A percentile compares a stretch with the other conserved stretches of the same genome.
phyloP scores from a whole-genome alignment of 805 yeast species.

The Debaryomyces prosopidis region DNA sequence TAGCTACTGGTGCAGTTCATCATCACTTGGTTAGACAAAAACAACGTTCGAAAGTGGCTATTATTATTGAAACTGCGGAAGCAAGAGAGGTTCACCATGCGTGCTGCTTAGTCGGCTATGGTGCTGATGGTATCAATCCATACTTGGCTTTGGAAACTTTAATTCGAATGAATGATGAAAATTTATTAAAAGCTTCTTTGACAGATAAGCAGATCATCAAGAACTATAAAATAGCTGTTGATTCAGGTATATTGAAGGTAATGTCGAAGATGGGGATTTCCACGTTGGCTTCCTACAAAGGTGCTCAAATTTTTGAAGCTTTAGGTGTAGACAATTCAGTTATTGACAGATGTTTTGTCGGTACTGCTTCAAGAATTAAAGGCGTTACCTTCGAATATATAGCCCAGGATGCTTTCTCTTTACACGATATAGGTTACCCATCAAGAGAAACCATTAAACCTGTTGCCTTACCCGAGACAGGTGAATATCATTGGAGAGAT shows the following conservation, averaged over 20 bases:
- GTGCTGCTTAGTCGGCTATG: constrained; percentile 92
- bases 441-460: constrained; percentile 69
- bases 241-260: constrained; percentile 91
- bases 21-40: constrained; percentile 94
- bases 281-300: constrained; percentile 96
- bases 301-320: constrained; percentile 98
- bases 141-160: constrained; percentile 90
- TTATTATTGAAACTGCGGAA: constrained; percentile 91
- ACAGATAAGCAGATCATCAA: constrained; percentile 60
- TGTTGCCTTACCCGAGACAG: constrained; percentile 83
- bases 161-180: constrained; percentile 79
- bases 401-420: constrained; percentile 93
- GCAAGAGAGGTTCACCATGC: constrained; percentile 97
- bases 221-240: constrained; percentile 83
- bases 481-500: constrained; percentile 98
- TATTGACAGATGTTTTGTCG: constrained; percentile 92
- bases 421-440: constrained; percentile 93
- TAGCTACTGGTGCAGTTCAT: constrained; percentile 97
- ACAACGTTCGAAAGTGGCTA: constrained; percentile 93
- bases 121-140: constrained; percentile 96
- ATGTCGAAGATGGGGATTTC: constrained; percentile 99
- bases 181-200: constrained; percentile 56
- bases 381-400: constrained; percentile 95
- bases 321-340: constrained; percentile 94
- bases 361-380: constrained; percentile 94